These are phyloP conservation scores for Blastobotrys proliferans DNA, from an alignment of 1,139 yeast genomes.

Conservation along the genomic window DNA sequence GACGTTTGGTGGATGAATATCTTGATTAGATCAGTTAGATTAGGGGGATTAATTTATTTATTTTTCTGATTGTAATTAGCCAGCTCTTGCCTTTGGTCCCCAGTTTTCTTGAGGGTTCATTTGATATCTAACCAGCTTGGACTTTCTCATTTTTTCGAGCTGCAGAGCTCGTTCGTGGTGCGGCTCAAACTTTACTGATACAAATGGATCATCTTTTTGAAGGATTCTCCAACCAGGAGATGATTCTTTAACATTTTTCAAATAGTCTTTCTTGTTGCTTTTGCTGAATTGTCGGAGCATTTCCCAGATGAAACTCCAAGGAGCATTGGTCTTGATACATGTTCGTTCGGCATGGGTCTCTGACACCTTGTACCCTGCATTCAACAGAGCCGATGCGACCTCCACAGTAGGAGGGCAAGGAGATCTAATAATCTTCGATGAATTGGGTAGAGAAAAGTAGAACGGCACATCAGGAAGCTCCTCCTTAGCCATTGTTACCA, in stretches of 20 bases:
- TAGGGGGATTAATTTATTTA: neutral
- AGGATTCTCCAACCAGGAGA: conserved; percentile 67
- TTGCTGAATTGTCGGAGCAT: conserved; percentile 64
- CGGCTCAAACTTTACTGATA: conserved; percentile 43
- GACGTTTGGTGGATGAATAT: conserved; percentile 1
- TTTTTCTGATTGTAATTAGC: conserved; percentile 5
- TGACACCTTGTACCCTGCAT: conserved; percentile 75
- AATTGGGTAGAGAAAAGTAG: conserved; percentile 73
- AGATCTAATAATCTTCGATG: conserved; percentile 71
- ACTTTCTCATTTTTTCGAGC: conserved; percentile 56
- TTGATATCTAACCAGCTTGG: conserved; percentile 82
- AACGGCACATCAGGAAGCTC: conserved; percentile 68
- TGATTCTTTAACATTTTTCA: conserved; percentile 43
- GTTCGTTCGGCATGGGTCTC: conserved; percentile 86
- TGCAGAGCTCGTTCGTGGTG: conserved; percentile 51
- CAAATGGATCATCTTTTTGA: conserved; percentile 32
- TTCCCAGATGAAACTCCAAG: conserved; percentile 73
- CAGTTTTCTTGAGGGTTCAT: conserved; percentile 90
- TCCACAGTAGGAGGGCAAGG: conserved; percentile 78
- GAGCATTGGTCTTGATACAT: conserved; percentile 84
- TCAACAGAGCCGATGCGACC: conserved; percentile 77
- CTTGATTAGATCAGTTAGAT: conserved; percentile 1
- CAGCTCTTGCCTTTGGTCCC: conserved; percentile 78
- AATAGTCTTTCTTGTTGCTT: conserved; percentile 33
- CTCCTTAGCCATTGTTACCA: conserved; percentile 75